Evolutionary conservation across 2,329 filamentous ascomycete species (phyloP).

Genomic region (Rutstroemia sydowiana): DNA sequence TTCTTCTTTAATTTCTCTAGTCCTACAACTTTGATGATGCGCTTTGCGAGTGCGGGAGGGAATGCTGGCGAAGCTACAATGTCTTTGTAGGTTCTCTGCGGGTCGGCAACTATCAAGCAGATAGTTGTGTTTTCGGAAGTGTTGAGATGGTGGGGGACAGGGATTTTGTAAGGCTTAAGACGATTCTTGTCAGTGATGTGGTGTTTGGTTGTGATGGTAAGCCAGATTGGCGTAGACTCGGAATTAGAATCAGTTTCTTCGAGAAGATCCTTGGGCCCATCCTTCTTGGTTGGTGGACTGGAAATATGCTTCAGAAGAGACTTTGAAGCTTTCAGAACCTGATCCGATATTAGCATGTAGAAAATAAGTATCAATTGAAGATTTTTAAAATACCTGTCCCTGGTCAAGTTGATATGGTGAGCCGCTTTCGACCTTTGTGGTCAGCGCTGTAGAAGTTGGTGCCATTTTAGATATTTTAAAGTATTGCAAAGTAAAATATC

Average conservation of each 20-base stretch:
- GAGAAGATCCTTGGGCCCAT: slow-evolving; percentile 47
- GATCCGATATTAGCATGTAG: slow-evolving; percentile 9
- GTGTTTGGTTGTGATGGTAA: slow-evolving; percentile 57
- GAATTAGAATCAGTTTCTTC: slow-evolving; percentile 38
- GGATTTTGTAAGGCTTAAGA: slow-evolving; percentile 78
- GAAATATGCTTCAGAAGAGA: slow-evolving; percentile 56
- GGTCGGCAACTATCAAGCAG: slow-evolving; percentile 77
- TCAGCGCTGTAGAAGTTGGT: slow-evolving; percentile 24
- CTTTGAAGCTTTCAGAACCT: slow-evolving; percentile 57
- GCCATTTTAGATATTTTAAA: slow-evolving; percentile 19
- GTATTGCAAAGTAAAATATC: not conserved
- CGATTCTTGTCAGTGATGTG: slow-evolving; percentile 65
- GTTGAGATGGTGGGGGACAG: slow-evolving; percentile 69
- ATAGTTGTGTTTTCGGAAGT: slow-evolving; percentile 59
- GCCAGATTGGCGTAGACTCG: slow-evolving; percentile 47
- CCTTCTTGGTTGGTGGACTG: slow-evolving; percentile 38
- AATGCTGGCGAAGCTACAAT: slow-evolving; percentile 68
- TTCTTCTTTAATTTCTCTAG: slow-evolving; percentile 80
- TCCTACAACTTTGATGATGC: slow-evolving; percentile 72
- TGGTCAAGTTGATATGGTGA: slow-evolving; percentile 29
- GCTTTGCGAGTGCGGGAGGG: slow-evolving; percentile 56
- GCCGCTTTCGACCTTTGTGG: slow-evolving; percentile 29
- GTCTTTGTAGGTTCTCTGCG: slow-evolving; percentile 85
- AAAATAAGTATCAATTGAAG: not conserved
- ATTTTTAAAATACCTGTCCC: slow-evolving; percentile 24